phyloP scores from a whole-genome alignment of 768 basidiomycete species.

The Coprinopsis strossmayeri region DNA sequence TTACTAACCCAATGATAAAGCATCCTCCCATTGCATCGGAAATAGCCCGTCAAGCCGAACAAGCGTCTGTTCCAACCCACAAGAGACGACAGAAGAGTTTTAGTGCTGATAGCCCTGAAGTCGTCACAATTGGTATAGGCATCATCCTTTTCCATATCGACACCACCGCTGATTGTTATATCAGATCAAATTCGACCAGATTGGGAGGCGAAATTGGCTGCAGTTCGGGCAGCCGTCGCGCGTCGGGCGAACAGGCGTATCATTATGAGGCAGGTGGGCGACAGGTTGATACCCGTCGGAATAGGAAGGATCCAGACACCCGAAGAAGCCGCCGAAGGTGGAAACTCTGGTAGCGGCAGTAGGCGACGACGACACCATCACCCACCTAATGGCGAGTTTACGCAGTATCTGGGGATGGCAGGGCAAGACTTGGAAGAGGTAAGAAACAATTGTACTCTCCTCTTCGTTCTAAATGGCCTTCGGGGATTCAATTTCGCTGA shows the following conservation, averaged over 20 bases:
- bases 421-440: conserved; percentile 95
- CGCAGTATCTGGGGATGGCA: conserved; percentile 65
- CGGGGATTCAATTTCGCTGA: neutral
- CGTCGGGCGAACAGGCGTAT: conserved; percentile 93
- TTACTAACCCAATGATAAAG: conserved; percentile 17
- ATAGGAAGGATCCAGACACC: conserved; percentile 74
- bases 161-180: neutral
- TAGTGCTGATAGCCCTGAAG: conserved; percentile 78
- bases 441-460: conserved; percentile 18
- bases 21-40: conserved; percentile 9
- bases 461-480: neutral
- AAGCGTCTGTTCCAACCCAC: conserved; percentile 32
- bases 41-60: neutral
- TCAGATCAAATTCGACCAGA: conserved; percentile 95
- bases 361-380: conserved; percentile 51
- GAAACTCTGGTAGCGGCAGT: conserved; percentile 43
- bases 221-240: conserved; percentile 93
- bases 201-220: conserved; percentile 94
- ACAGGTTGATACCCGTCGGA: conserved; percentile 94
- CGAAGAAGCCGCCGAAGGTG: conserved; percentile 45
- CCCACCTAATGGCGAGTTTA: conserved; percentile 44
- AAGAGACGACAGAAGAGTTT: conserved; percentile 86
- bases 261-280: conserved; percentile 98
- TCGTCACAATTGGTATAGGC: conserved; percentile 79
- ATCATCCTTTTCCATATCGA: conserved; percentile 2